A percentile compares a stretch with the other conserved stretches of the same genome.
Conservation (phyloP, 2,329 filamentous ascomycete genomes). For the Epichloe elymi region DNA sequence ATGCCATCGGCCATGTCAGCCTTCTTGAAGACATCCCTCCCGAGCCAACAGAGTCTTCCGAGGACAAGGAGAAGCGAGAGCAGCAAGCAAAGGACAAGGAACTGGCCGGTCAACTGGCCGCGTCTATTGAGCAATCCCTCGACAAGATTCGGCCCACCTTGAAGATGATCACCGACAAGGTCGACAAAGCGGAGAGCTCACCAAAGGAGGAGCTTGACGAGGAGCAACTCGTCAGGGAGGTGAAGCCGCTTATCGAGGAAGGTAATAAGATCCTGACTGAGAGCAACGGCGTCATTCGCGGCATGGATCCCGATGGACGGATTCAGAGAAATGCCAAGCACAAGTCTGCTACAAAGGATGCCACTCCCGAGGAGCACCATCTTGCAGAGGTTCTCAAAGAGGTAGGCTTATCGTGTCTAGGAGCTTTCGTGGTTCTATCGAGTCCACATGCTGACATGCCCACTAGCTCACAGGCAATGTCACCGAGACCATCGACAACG, state of each 20-base stretch:
- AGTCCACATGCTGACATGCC: no score
- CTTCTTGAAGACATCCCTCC: conserved; percentile 46
- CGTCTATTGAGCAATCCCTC: conserved; percentile 62
- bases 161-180: conserved; percentile 74
- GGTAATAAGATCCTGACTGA: conserved; percentile 71
- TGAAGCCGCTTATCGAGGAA: conserved; percentile 82
- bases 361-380: conserved; percentile 61
- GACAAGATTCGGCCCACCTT: conserved; percentile 76
- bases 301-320: conserved; percentile 76
- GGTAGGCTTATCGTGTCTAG: conserved; percentile 16
- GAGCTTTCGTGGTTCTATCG: no score
- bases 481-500: conserved; percentile 70
- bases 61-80: conserved; percentile 40
- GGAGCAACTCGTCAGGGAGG: conserved; percentile 72
- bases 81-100: conserved; percentile 55
- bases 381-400: conserved; percentile 79
- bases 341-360: conserved; percentile 56
- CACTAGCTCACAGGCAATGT: conserved; percentile 60
- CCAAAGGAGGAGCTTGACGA: conserved; percentile 83
- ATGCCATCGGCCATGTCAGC: conserved; percentile 53
- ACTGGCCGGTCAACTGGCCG: conserved; percentile 63
- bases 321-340: conserved; percentile 79
- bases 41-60: conserved; percentile 32
- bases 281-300: conserved; percentile 75
- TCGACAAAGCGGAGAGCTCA: conserved; percentile 67